These are phyloP conservation scores for Shiraia sp. DNA, from an alignment of 2,329 filamentous ascomycete genomes.

Conservation along the genomic window DNA sequence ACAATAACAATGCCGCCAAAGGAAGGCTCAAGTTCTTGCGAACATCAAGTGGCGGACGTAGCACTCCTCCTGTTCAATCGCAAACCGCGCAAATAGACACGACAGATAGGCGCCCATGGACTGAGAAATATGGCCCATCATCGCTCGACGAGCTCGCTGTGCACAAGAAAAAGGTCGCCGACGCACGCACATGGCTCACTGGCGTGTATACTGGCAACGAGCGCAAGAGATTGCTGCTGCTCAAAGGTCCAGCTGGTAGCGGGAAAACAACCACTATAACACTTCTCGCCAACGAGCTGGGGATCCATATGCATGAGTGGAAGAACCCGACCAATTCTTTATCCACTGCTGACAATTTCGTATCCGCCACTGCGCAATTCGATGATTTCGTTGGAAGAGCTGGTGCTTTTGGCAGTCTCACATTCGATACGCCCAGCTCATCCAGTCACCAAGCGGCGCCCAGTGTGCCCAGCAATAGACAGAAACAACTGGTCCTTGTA, in stretches of 20 bases:
- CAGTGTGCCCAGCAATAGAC: conserved; percentile 18
- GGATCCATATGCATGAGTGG: conserved; percentile 84
- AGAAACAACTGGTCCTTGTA: conserved; percentile 51
- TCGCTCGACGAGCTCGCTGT: conserved; percentile 85
- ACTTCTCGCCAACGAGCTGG: conserved; percentile 76
- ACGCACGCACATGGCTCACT: conserved; percentile 82
- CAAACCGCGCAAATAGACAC: conserved; percentile 20
- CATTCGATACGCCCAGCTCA: conserved; percentile 44
- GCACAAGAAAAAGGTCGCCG: conserved; percentile 89
- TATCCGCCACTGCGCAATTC: conserved; percentile 78
- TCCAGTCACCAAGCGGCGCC: conserved; percentile 13
- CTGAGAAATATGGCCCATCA: conserved; percentile 76
- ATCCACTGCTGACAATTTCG: conserved; percentile 63
- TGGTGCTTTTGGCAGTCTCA: conserved; percentile 76
- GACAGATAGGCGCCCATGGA: conserved; percentile 77
- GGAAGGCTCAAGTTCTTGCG: conserved; percentile 52
- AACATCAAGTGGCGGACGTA: conserved; percentile 38
- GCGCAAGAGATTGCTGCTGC: conserved; percentile 72
- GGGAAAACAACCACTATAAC: conserved; percentile 89
- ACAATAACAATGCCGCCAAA: conserved; percentile 22
- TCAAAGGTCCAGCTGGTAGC: conserved; percentile 88
- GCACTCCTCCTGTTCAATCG: conserved; percentile 28
- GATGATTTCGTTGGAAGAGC: conserved; percentile 87
- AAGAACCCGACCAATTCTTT: conserved; percentile 74
- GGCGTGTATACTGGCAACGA: conserved; percentile 67